These are phyloP conservation scores for Lentinus brumalis DNA, from an alignment of 768 basidiomycete species.

Conservation along the genomic window DNA sequence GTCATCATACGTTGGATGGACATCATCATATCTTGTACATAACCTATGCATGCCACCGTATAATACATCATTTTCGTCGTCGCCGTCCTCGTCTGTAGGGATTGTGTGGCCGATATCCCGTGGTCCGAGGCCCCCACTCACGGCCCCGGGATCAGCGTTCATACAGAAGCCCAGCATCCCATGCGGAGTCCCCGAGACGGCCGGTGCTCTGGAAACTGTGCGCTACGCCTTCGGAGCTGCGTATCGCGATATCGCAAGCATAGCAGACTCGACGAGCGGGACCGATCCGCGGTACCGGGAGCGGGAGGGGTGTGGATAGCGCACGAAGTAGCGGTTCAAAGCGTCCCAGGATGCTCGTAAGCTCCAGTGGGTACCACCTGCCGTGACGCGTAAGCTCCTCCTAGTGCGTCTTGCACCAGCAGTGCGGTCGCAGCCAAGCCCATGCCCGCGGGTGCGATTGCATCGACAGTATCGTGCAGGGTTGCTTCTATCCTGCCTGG, in stretches of 20 bases:
- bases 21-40: conserved; percentile 7
- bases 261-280: neutral
- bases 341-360: conserved; percentile 2
- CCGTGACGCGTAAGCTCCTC: conserved; percentile 4
- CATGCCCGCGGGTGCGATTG: neutral
- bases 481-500: neutral
- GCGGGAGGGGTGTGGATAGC: neutral
- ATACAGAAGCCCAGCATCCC: neutral
- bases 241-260: neutral
- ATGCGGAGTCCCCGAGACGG: too few species aligned
- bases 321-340: conserved; percentile 16
- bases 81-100: neutral
- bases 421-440: neutral
- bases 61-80: conserved; percentile 5
- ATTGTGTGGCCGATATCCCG: neutral
- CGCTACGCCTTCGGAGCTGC: neutral
- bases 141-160: neutral
- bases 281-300: conserved; percentile 5
- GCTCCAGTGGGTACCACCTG: neutral
- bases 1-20: conserved; percentile 10
- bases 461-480: neutral
- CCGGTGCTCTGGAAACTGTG: neutral
- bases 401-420: neutral
- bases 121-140: neutral
- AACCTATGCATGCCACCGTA: conserved; percentile 7